Conservation (phyloP, 1,284 basidiomycete genomes). For the Leccinum fuscescens region DNA sequence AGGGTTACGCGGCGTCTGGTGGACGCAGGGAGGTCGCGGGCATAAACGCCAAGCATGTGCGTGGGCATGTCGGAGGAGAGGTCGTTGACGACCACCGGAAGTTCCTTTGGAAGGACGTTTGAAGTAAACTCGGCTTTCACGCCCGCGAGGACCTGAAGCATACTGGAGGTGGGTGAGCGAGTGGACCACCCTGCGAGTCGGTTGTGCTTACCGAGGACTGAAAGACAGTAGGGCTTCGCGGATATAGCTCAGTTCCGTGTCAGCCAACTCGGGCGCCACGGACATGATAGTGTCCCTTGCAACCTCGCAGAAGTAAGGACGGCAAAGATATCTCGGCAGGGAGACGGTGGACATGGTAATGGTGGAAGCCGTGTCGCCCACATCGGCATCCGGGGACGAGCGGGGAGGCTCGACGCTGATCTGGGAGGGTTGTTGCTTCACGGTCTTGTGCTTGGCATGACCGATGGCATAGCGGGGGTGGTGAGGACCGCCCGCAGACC, state of each 20-base stretch:
- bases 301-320: slow-evolving; percentile 20
- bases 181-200: too few relatives aligned
- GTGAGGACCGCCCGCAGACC: slow-evolving; percentile 17
- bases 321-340: slow-evolving; percentile 26
- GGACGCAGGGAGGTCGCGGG: slow-evolving; percentile 25
- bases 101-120: slow-evolving; percentile 31
- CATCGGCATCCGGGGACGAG: slow-evolving; percentile 3
- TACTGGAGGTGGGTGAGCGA: slow-evolving; percentile 25
- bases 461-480: slow-evolving; percentile 27
- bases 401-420: slow-evolving; percentile 15
- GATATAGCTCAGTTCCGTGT: slow-evolving; percentile 25
- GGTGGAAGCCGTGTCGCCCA: slow-evolving; percentile 7
- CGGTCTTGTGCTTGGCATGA: slow-evolving; percentile 25
- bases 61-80: slow-evolving; percentile 45
- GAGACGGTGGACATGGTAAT: slow-evolving; percentile 10
- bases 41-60: slow-evolving; percentile 53
- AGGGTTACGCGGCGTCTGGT: slow-evolving; percentile 42
- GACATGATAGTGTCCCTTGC: slow-evolving; percentile 13
- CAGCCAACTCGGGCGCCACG: slow-evolving; percentile 27
- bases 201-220: slow-evolving; percentile 27
- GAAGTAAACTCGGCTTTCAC: slow-evolving; percentile 24
- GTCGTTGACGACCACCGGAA: slow-evolving; percentile 28
- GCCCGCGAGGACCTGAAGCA: slow-evolving; percentile 31
- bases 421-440: slow-evolving; percentile 3
- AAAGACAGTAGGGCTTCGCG: slow-evolving; percentile 29